phyloP scores from a whole-genome alignment of 106 monocot species.

The Xerophyta viscosa region DNA sequence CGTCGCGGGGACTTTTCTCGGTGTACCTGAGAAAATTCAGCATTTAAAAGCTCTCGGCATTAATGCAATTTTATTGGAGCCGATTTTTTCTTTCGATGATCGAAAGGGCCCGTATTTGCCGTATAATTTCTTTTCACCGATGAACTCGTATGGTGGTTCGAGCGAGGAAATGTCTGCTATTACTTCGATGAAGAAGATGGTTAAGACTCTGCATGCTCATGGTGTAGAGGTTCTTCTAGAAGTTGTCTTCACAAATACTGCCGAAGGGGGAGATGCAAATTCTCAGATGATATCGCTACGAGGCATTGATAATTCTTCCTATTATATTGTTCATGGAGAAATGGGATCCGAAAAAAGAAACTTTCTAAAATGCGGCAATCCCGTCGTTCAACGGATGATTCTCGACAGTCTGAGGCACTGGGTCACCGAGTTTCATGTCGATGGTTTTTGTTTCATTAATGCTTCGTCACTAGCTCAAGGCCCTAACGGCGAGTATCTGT shows the following conservation, averaged over 20 bases:
- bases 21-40: conserved; percentile 43
- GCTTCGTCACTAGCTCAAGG: conserved; percentile 40
- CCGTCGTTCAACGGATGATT: conserved; percentile 60
- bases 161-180: conserved; percentile 20
- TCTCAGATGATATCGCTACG: conserved; percentile 46
- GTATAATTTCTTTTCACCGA: conserved; percentile 72
- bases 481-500: conserved; percentile 25
- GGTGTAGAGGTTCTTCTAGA: conserved; percentile 84
- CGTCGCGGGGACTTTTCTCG: conserved; percentile 61
- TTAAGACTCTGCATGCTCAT: conserved; percentile 62
- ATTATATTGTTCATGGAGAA: conserved; percentile 40
- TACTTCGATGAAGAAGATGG: conserved; percentile 77
- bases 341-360: conserved; percentile 20
- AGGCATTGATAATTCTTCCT: conserved; percentile 80
- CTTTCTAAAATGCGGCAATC: conserved; percentile 48
- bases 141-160: conserved; percentile 32
- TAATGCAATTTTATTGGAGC: conserved; percentile 78
- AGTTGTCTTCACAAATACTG: conserved; percentile 65
- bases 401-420: conserved; percentile 79
- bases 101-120: conserved; percentile 68
- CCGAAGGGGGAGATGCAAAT: conserved; percentile 45
- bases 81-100: conserved; percentile 76
- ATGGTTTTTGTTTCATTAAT: conserved; percentile 83
- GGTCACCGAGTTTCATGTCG: conserved; percentile 73
- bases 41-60: conserved; percentile 75